Percentiles rank a stretch among this genome's conserved stretches.
Conservation (phyloP, 2,329 filamentous ascomycete species). For the Drechslerella stenobrocha region DNA sequence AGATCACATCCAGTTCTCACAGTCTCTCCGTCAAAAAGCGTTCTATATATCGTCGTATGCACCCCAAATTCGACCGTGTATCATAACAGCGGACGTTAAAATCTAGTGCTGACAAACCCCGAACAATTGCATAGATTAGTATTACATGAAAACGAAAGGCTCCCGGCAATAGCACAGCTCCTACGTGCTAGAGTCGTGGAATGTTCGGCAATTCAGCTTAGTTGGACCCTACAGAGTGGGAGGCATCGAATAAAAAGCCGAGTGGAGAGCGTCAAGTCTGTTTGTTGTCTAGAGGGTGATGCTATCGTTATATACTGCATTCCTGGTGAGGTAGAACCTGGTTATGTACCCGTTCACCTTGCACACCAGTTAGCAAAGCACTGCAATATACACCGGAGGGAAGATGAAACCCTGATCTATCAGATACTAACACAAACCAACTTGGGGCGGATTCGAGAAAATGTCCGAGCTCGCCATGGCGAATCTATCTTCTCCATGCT, state of each 20-base stretch:
- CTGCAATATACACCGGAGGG: not conserved
- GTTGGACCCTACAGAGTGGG: not conserved
- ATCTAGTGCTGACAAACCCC: too few species aligned
- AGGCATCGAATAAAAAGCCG: not conserved
- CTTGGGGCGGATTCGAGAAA: not conserved
- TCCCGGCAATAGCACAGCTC: not conserved
- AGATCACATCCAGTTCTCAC: not conserved
- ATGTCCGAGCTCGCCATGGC: not conserved
- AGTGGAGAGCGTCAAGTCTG: not conserved
- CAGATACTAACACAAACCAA: not conserved
- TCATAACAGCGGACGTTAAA: too few species aligned
- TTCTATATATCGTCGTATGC: slow-evolving; percentile 3
- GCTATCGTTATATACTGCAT: not conserved
- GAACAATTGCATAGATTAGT: too few species aligned
- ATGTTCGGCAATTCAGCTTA: not conserved
- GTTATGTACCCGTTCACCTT: not conserved
- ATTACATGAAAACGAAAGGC: not conserved
- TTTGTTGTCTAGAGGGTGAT: not conserved
- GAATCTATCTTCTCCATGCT: not conserved
- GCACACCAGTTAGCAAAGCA: not conserved
- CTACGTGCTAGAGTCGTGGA: not conserved
- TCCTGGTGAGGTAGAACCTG: not conserved
- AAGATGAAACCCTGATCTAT: not conserved
- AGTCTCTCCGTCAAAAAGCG: not conserved
- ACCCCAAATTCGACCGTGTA: too few species aligned